Percentiles rank a stretch among this genome's conserved stretches.
phyloP scores from a whole-genome alignment of 2,329 filamentous ascomycete species.

The Fusarium penzigii region DNA sequence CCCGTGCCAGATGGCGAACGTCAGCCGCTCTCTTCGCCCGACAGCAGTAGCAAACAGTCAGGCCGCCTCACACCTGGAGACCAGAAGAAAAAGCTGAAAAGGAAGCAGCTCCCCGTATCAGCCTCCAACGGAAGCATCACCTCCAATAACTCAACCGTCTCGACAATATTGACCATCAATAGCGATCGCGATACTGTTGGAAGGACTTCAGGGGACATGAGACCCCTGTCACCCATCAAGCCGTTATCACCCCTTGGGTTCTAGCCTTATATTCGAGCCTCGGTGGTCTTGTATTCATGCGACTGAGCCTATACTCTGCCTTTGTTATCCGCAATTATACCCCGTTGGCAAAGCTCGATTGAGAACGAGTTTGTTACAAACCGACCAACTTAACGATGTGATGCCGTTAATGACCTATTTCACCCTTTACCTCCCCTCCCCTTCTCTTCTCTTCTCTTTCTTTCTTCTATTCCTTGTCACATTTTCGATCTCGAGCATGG shows the following conservation, averaged over 20 bases:
- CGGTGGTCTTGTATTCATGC: conserved; percentile 1
- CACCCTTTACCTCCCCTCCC: neutral
- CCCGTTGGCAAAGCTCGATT: neutral
- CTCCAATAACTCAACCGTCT: conserved; percentile 44
- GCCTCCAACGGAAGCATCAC: conserved; percentile 46
- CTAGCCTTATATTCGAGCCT: conserved; percentile 29
- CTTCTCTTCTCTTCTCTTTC: neutral
- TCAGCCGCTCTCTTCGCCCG: conserved; percentile 57
- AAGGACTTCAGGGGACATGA: conserved; percentile 44
- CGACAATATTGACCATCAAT: conserved; percentile 48
- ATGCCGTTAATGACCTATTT: conserved; percentile 36
- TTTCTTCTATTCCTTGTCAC: neutral
- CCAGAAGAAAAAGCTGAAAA: conserved; percentile 37
- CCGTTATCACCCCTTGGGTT: conserved; percentile 65
- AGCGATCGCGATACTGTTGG: conserved; percentile 35
- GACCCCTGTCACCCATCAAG: conserved; percentile 65
- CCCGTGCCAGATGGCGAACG: conserved; percentile 21
- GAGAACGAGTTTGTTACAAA: conserved; percentile 9
- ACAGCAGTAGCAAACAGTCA: conserved; percentile 57
- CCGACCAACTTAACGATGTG: conserved; percentile 36
- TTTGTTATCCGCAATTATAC: neutral
- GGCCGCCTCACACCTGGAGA: conserved; percentile 24
- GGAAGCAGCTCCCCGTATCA: conserved; percentile 44
- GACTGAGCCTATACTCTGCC: conserved; percentile 3
- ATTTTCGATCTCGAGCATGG: neutral